Evolutionary conservation across 1,284 basidiomycete species (phyloP).

Genomic region (Sparassis latifolia): DNA sequence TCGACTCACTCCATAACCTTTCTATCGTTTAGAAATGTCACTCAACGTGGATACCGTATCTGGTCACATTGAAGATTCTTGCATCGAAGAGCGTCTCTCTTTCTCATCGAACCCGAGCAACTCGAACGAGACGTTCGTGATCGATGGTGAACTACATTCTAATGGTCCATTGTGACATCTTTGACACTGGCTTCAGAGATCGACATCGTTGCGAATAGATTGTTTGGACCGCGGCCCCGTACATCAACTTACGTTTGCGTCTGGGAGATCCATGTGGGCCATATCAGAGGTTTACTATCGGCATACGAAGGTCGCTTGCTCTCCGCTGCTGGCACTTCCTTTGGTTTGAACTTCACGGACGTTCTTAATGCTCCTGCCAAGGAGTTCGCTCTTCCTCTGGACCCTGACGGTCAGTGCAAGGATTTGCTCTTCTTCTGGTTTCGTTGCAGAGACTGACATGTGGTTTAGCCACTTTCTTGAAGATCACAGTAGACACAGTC

Average conservation of each 20-base stretch:
- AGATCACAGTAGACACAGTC: slow-evolving; percentile 46
- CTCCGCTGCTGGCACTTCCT: slow-evolving; percentile 46
- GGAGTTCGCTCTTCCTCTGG: slow-evolving; percentile 54
- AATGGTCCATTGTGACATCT: not conserved
- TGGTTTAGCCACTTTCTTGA: slow-evolving; percentile 63
- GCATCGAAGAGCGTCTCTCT: slow-evolving; percentile 39
- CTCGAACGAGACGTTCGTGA: slow-evolving; percentile 39
- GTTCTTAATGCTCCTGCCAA: slow-evolving; percentile 73
- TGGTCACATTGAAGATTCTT: slow-evolving; percentile 43
- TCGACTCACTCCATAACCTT: slow-evolving; percentile 1
- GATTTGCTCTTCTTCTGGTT: not conserved
- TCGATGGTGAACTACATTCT: slow-evolving; percentile 48
- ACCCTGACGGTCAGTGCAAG: slow-evolving; percentile 67
- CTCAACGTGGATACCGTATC: slow-evolving; percentile 62
- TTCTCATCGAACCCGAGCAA: slow-evolving; percentile 16
- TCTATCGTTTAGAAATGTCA: slow-evolving; percentile 58
- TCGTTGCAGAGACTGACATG: not conserved
- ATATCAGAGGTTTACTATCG: slow-evolving; percentile 52
- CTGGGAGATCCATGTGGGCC: slow-evolving; percentile 76
- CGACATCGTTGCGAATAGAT: slow-evolving; percentile 73
- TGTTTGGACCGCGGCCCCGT: slow-evolving; percentile 85
- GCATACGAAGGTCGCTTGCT: slow-evolving; percentile 51
- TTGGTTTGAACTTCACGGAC: slow-evolving; percentile 70
- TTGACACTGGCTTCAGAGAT: slow-evolving; percentile 46
- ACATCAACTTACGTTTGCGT: slow-evolving; percentile 84